Base-by-base conservation (phyloP, 2,329 filamentous ascomycete genomes). In the Pleurostoma richardsiae region DNA sequence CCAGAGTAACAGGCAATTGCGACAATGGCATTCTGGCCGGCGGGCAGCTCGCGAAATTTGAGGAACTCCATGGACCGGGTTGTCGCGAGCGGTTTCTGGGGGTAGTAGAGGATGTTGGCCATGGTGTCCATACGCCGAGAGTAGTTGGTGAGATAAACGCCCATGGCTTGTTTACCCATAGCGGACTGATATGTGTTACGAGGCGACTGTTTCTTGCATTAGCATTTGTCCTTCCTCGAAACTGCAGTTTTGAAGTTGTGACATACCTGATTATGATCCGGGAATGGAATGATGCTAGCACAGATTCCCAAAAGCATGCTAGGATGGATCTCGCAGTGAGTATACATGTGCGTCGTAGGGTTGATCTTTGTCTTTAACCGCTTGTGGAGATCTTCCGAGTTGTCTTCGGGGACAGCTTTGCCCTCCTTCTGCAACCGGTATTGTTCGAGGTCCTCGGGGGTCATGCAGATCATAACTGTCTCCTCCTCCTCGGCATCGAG, bases 151-250 rank as follows among this genome's bases (percentile, higher is more conserved):
- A 99, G 77, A 73, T 96, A 96, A 59, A 97, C 91, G 63, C 95
- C 94, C 95, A 99, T 99, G 52, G 94, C 94, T 80, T 99, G 94
- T 72, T 99, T 99, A 75, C 95, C 94, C 94, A 99, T 99, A 64
- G 94, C 94, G 59, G 92, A 96, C 71, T 97, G 92, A 68, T 96
- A 99, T 4, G 92, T 97, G 65, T 99, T 99, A 86, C 94, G 87
- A 55, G 94, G 94, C 52, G 92, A 97, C 80, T 95, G 62, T 42
- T 19, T 36, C 26, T 7, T 42, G 41, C 36, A 56, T 74, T 61
- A 75, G 64, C 52, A 57, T 43, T 4, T 40, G 19, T 19, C 19
- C 19, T 19, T 19, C 19, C 19, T 19, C 19, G 19, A 19, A 19
- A 19, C 19, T 19, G 19, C 19, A 19, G 19, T 19, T 19, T 19